Evolutionary conservation across 2,329 filamentous ascomycete genomes (phyloP).

Genomic region (Raffaelea ambrosiae): DNA sequence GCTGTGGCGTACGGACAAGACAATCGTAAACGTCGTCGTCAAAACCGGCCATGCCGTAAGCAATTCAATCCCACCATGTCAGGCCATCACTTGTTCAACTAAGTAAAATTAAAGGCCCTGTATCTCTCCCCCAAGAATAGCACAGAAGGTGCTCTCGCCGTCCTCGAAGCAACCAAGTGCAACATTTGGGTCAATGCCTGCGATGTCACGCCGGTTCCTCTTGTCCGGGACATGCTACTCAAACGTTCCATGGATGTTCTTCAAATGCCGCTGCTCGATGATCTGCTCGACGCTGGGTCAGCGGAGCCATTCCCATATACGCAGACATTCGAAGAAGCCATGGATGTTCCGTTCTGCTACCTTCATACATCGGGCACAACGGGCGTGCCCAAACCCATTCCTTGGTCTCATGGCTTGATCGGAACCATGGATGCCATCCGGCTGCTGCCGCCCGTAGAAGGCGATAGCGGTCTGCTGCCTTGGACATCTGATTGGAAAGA

Average conservation of each 20-base stretch:
- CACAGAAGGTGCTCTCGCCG: conserved; percentile 1
- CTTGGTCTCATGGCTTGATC: conserved; percentile 14
- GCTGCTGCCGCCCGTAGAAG: not conserved
- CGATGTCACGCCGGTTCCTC: not conserved
- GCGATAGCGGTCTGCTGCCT: conserved; percentile 2
- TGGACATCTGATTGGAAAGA: conserved; percentile 1
- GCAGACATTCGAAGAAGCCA: conserved; percentile 27
- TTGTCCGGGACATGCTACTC: not conserved
- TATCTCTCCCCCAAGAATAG: conserved; percentile 4
- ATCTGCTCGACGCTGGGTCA: not conserved
- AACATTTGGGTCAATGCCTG: not conserved
- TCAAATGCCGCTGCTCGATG: not conserved
- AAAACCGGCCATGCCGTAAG: conserved; percentile 1
- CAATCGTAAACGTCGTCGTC: no score
- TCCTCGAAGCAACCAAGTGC: conserved; percentile 1
- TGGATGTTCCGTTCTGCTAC: conserved; percentile 31
- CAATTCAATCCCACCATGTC: no score
- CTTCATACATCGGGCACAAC: conserved; percentile 38
- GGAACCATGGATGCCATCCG: not conserved
- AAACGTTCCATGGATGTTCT: not conserved
- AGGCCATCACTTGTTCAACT: no score
- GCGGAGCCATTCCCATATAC: not conserved
- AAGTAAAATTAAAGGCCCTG: not conserved
- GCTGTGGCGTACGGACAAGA: no score
- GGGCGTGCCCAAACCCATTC: conserved; percentile 35